Evolutionary conservation across 2,329 filamentous ascomycete genomes (phyloP).

Genomic region (Tolypocladium sp.): DNA sequence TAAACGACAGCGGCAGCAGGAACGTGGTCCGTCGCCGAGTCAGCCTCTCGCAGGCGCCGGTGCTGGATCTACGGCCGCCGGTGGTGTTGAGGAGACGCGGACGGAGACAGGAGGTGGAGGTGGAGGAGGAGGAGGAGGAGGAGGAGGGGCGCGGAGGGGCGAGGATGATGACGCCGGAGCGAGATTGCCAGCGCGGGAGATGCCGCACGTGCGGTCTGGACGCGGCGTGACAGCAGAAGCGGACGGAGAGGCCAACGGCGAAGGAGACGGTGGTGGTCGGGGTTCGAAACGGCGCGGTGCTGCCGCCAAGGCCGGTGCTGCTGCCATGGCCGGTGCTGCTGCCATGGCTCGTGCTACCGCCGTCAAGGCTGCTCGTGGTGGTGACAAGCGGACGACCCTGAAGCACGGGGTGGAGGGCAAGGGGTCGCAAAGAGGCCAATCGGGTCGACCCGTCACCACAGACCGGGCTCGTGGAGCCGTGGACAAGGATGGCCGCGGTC

Average conservation of each 20-base stretch:
- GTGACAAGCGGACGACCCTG: background rate
- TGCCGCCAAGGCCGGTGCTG: background rate
- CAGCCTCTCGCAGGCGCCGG: background rate
- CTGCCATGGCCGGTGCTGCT: background rate
- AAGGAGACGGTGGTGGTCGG: background rate
- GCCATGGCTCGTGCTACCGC: background rate
- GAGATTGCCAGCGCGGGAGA: background rate
- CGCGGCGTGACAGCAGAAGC: background rate
- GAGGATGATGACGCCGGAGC: background rate
- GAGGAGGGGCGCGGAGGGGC: no score
- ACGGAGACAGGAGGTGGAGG: background rate
- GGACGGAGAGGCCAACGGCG: no score
- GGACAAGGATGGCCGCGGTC: background rate
- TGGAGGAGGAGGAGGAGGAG: background rate
- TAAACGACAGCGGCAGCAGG: background rate
- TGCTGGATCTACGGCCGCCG: background rate
- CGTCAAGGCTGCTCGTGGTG: background rate
- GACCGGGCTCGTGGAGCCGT: background rate
- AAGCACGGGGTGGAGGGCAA: background rate
- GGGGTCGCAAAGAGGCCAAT: background rate
- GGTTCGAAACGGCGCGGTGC: background rate
- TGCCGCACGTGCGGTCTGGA: background rate
- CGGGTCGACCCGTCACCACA: background rate
- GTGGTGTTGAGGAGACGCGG: background rate
- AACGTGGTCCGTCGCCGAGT: background rate